phyloP scores from a whole-genome alignment of 2,329 filamentous ascomycete genomes.

The Epichloe festucae region DNA sequence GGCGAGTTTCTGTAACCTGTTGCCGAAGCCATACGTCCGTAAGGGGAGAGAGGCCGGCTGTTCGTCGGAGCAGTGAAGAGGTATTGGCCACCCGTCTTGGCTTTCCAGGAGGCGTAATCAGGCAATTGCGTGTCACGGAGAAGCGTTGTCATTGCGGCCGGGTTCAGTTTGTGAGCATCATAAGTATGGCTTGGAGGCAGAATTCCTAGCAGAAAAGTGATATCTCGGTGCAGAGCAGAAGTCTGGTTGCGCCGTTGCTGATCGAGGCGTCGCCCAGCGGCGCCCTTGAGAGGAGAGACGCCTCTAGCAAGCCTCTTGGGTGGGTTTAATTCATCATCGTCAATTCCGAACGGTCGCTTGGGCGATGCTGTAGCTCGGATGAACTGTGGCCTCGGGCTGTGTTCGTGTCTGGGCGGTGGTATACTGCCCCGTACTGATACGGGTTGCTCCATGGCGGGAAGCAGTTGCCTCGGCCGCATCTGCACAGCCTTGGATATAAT shows the following conservation, averaged over 20 bases:
- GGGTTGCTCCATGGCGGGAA: conserved; percentile 41
- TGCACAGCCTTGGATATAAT: conserved; percentile 74
- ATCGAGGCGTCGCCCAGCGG: conserved; percentile 72
- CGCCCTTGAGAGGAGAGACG: conserved; percentile 87
- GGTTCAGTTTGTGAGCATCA: conserved; percentile 54
- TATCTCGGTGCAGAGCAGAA: conserved; percentile 59
- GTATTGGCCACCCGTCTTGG: conserved; percentile 24
- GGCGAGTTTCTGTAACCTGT: conserved; percentile 39
- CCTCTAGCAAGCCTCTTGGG: conserved; percentile 79
- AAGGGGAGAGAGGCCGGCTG: conserved; percentile 35
- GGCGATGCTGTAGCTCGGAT: conserved; percentile 38
- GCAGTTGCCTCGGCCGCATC: conserved; percentile 49
- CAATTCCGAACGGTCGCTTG: conserved; percentile 47
- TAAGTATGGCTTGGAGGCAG: conserved; percentile 65
- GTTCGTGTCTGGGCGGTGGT: conserved; percentile 21
- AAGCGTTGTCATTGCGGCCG: conserved; percentile 59
- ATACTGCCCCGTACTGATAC: conserved; percentile 33
- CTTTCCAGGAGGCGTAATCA: conserved; percentile 43
- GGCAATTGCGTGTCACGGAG: conserved; percentile 57
- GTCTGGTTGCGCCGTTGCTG: conserved; percentile 55
- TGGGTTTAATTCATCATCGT: conserved; percentile 62
- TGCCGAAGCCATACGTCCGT: conserved; percentile 27
- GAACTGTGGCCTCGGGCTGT: conserved; percentile 36
- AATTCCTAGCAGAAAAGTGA: conserved; percentile 54
- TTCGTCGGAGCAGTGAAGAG: conserved; percentile 20